Conservation (phyloP, 495 filamentous ascomycete species). For the Gamarada debralockiae region DNA sequence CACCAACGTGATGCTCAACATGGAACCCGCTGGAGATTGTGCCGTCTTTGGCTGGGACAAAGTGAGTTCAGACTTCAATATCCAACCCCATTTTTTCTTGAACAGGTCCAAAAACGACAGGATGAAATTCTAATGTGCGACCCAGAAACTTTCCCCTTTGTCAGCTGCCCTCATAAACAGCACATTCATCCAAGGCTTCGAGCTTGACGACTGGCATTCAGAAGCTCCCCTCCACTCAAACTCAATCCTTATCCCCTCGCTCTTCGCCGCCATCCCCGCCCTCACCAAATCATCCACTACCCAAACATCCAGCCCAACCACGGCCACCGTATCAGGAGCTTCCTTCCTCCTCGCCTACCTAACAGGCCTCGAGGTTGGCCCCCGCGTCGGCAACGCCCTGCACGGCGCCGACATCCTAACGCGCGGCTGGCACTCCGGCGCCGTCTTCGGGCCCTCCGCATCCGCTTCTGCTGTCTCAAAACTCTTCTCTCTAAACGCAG, state of each 20-base stretch:
- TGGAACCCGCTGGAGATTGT: constrained; percentile 32
- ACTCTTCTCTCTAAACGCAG: constrained; percentile 28
- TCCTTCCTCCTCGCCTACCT: constrained; percentile 34
- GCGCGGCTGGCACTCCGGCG: constrained; percentile 41
- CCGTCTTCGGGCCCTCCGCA: constrained; percentile 40
- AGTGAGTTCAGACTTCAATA: constrained; percentile 14
- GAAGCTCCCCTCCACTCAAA: constrained; percentile 35
- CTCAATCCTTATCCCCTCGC: constrained; percentile 34
- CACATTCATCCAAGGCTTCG: constrained; percentile 39
- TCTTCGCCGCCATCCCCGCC: constrained; percentile 27
- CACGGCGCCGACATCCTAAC: constrained; percentile 35
- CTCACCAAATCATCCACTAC: constrained; percentile 2
- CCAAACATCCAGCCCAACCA: background rate
- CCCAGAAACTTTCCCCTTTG: constrained; percentile 23
- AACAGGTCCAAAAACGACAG: constrained; percentile 1
- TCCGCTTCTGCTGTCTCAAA: constrained; percentile 37
- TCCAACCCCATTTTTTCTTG: background rate
- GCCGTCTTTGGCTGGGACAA: constrained; percentile 31
- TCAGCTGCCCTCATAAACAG: constrained; percentile 39
- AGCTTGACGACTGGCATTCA: constrained; percentile 41
- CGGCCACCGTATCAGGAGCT: constrained; percentile 6
- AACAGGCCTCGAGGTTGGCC: constrained; percentile 36
- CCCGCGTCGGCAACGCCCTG: constrained; percentile 37
- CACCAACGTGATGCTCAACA: constrained; percentile 27
- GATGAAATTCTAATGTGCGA: no score